Conservation (phyloP, 75 land plant species). For the Cunninghamia lanceolata region DNA sequence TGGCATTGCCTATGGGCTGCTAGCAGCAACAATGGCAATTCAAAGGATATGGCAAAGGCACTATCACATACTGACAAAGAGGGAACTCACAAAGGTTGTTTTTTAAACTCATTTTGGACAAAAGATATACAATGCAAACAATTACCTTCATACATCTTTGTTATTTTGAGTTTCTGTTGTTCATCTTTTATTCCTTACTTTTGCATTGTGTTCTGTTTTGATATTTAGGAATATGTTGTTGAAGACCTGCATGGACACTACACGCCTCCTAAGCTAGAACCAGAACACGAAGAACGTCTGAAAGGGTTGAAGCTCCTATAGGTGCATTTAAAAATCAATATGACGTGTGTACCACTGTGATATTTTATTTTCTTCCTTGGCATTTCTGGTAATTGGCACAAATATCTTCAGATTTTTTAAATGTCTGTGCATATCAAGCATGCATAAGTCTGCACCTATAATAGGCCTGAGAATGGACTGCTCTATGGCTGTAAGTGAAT, state of each 20-base stretch:
- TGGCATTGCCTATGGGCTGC: constrained; percentile 87
- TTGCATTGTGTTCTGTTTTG: background rate
- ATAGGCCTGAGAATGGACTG: background rate
- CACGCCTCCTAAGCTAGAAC: constrained; percentile 67
- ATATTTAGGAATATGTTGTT: constrained; percentile 78
- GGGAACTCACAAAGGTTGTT: constrained; percentile 81
- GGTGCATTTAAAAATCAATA: background rate
- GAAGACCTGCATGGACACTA: constrained; percentile 84
- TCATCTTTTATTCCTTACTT: background rate
- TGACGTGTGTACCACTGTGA: background rate
- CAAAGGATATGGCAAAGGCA: constrained; percentile 96
- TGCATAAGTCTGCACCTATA: background rate
- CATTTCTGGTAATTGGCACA: background rate
- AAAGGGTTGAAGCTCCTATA: constrained; percentile 72
- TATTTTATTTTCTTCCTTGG: background rate
- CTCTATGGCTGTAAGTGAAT: background rate
- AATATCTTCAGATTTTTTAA: background rate
- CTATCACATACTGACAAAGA: constrained; percentile 89
- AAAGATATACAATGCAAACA: background rate
- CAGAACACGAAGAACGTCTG: constrained; percentile 77
- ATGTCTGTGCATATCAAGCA: background rate
- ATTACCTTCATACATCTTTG: background rate
- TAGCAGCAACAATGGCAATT: constrained; percentile 90
- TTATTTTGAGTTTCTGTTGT: background rate
- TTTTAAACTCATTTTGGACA: background rate